These are phyloP conservation scores for Phytophthora agathidicida DNA, from an alignment of 352 stramenopile genomes.

Conservation along the genomic window DNA sequence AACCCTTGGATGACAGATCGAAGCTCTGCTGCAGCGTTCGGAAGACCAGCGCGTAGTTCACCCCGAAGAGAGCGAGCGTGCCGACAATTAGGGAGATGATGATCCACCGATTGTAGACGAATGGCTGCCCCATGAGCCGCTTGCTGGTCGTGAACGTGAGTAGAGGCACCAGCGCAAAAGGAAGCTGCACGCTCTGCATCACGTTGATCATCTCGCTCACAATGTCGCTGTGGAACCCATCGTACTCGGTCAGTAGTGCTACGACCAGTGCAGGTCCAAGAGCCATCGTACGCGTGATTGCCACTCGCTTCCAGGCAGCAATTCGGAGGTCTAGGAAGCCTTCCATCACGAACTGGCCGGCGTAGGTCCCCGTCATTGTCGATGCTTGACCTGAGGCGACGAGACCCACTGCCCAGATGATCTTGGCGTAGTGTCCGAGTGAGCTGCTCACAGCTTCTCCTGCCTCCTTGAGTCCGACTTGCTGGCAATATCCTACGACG, in stretches of 20 bases:
- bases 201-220: slow-evolving; percentile 84
- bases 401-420: slow-evolving; percentile 91
- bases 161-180: slow-evolving; percentile 86
- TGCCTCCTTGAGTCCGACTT: slow-evolving; percentile 78
- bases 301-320: slow-evolving; percentile 79
- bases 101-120: slow-evolving; percentile 30
- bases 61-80: slow-evolving; percentile 50
- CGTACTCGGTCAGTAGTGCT: slow-evolving; percentile 50
- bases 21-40: slow-evolving; percentile 45
- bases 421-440: slow-evolving; percentile 63
- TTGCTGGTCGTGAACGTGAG: slow-evolving; percentile 73
- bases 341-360: slow-evolving; percentile 96
- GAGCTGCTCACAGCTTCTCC: slow-evolving; percentile 68
- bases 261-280: slow-evolving; percentile 81
- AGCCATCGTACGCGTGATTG: slow-evolving; percentile 87
- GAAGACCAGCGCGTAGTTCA: slow-evolving; percentile 76
- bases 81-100: slow-evolving; percentile 42
- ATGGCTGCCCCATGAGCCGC: slow-evolving; percentile 63
- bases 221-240: slow-evolving; percentile 41
- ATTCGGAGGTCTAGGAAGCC: slow-evolving; percentile 91
- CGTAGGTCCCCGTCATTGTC: slow-evolving; percentile 95
- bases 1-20: slow-evolving; percentile 24
- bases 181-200: slow-evolving; percentile 88
- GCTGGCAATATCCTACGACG: slow-evolving; percentile 67
- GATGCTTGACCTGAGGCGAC: slow-evolving; percentile 90